Base-by-base conservation (phyloP, 2,329 filamentous ascomycete species). In the Verticillium nubilum region DNA sequence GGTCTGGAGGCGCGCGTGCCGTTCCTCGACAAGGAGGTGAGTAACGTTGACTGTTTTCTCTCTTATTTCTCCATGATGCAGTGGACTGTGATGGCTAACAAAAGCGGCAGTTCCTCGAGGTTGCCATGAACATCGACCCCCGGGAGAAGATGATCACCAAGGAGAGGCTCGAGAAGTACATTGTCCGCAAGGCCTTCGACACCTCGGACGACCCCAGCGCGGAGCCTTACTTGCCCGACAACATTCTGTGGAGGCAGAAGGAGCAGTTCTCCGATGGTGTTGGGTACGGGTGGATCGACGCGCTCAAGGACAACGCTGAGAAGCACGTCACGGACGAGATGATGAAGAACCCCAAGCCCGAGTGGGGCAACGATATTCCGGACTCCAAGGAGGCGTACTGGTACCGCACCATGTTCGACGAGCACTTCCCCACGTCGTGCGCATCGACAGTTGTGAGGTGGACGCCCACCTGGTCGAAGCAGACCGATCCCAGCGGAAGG, bases 181-280 rank as follows among this genome's bases (percentile, higher is more conserved):
- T 99, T 66, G 82, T 99, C 66, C 91, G 95, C 72, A 97, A 97
- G 78, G 96, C 95, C 2, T 99, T 99, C 72, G 95, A 99, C 77
- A 97, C 92, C 29, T 86, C 84, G 54, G 92, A 94, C 71, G 90
- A 97, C 76, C 92, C 93, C 17, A 87, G 83, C 54, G 85, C 83
- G 55, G 78, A 90, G 74, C 87, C 95, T 10, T 99, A 98, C 79
- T 86, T 99, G n/a, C 95, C 96, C 7, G 88, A 97, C 19, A 87
- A 93, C 74, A 99, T 99, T 68, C 87, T 99, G 59, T 99, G 92
- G 90, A 86, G 96, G 73, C 96, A 99, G 78, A 99, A 99, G 86
- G 95, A 99, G 81, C 95, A 99, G 79, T 99, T 99, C 82, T 96
- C 90, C 61, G 96, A 99, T 70, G 96, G 95, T 73, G 95, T 99